Conservation (phyloP, 2,329 filamentous ascomycete genomes). For the Cytospora chrysosperma region DNA sequence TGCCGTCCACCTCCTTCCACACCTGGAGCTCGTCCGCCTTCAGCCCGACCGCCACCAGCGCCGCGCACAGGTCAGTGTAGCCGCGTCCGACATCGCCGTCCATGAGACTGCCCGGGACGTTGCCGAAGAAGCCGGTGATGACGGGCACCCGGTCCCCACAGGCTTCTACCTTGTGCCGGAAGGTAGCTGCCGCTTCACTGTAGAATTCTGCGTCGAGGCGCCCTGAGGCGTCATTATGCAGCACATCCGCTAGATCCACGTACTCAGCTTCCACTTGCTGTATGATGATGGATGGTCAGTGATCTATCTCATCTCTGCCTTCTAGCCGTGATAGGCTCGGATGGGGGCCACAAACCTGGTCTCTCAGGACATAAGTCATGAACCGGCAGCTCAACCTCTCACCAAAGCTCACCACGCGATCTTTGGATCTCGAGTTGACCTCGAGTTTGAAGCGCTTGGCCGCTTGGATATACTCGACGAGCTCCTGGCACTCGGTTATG, state of each 20-base stretch:
- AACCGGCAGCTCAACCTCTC: constrained; percentile 94
- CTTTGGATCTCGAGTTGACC: constrained; percentile 75
- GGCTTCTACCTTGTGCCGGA: constrained; percentile 62
- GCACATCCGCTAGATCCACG: constrained; percentile 80
- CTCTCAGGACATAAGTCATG: constrained; percentile 81
- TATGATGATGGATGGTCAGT: constrained; percentile 29
- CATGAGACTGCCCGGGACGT: constrained; percentile 85
- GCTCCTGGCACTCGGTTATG: constrained; percentile 74
- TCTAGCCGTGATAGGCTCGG: no score
- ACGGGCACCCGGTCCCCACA: constrained; percentile 72
- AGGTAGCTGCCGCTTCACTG: constrained; percentile 57
- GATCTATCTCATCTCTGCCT: neutral
- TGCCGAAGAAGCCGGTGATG: constrained; percentile 92
- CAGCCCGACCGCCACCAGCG: constrained; percentile 86
- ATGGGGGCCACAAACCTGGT: constrained; percentile 49
- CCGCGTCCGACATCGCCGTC: constrained; percentile 87
- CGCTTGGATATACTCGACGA: constrained; percentile 70
- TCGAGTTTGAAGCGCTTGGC: constrained; percentile 68
- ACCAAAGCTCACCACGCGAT: constrained; percentile 89
- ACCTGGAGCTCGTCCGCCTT: constrained; percentile 87
- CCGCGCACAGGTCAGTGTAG: constrained; percentile 95
- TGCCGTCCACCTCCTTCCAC: constrained; percentile 92
- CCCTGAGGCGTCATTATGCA: constrained; percentile 63
- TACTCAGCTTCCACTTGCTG: constrained; percentile 82
- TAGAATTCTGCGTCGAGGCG: constrained; percentile 70